Evolutionary conservation across 1,284 basidiomycete genomes (phyloP).

Genomic region (Sanghuangporus sanghuang): DNA sequence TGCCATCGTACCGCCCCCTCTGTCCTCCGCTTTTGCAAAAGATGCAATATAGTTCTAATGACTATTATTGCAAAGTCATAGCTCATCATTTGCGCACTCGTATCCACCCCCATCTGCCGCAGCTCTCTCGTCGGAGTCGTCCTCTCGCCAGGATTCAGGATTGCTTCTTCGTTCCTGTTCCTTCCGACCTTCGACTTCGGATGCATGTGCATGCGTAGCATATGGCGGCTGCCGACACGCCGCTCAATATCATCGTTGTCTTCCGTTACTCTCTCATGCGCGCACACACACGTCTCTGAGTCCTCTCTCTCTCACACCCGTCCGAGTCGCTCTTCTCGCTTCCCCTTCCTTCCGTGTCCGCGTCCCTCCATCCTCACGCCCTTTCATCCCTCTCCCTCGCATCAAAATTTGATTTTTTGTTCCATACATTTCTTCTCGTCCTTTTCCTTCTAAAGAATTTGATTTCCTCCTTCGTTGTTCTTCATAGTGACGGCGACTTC

Average conservation of each 20-base stretch:
- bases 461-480: not conserved
- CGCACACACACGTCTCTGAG: not conserved
- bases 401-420: not conserved
- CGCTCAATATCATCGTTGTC: not conserved
- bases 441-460: not conserved
- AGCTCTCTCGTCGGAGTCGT: not conserved
- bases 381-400: not conserved
- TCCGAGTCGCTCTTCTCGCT: not conserved
- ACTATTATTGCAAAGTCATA: not conserved
- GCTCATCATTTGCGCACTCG: not conserved
- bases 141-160: not conserved
- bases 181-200: not conserved
- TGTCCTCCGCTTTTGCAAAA: not conserved
- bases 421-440: not conserved
- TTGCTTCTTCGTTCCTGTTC: not conserved
- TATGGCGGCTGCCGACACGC: not conserved
- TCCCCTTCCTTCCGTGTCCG: not conserved
- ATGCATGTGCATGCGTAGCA: not conserved
- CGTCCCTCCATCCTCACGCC: not conserved
- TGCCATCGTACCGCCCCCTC: not conserved
- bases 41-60: not conserved
- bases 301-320: not conserved
- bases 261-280: not conserved
- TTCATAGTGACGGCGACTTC: not conserved
- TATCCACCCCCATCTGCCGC: not conserved